A percentile compares a stretch with the other conserved stretches of the same genome.
These are phyloP conservation scores for Peniophora sp. DNA, from an alignment of 1,284 basidiomycete genomes.

Conservation along the genomic window DNA sequence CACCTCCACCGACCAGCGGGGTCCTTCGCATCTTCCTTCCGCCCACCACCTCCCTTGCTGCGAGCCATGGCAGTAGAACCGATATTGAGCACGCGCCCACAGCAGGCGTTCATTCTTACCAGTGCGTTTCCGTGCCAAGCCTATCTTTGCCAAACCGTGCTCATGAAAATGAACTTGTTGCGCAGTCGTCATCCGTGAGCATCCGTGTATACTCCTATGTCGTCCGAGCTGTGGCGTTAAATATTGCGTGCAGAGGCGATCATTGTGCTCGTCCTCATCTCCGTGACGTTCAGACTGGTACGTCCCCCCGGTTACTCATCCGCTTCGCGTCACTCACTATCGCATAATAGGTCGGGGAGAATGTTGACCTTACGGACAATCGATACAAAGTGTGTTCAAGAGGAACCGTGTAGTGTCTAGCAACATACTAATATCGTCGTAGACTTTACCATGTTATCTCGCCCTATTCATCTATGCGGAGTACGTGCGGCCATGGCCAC, in stretches of 20 bases:
- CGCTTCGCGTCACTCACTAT: not conserved
- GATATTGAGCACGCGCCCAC: constrained; percentile 17
- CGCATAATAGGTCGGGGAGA: constrained; percentile 41
- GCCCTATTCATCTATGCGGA: constrained; percentile 76
- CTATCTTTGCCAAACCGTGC: not conserved
- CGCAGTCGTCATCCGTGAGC: constrained; percentile 23
- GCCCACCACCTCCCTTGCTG: not conserved
- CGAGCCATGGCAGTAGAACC: constrained; percentile 16
- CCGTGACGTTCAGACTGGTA: constrained; percentile 29
- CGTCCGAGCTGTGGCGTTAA: not conserved
- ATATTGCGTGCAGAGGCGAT: constrained; percentile 32
- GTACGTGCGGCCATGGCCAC: constrained; percentile 28
- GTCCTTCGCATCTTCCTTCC: not conserved
- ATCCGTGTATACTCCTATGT: not conserved
- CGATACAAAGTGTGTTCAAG: constrained; percentile 49
- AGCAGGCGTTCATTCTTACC: constrained; percentile 15
- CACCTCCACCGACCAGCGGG: not conserved
- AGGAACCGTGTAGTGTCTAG: constrained; percentile 49
- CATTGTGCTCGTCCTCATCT: constrained; percentile 39
- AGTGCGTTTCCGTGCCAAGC: constrained; percentile 7
- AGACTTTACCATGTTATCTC: constrained; percentile 81
- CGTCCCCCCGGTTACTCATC: constrained; percentile 8
- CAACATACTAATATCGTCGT: not conserved
- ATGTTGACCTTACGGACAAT: constrained; percentile 33
- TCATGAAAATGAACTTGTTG: not conserved